Percentiles rank a stretch among this genome's conserved stretches.
These are phyloP conservation scores for Trypanosoma scelopori DNA, from an alignment of 208 protist species.

Conservation along the genomic window DNA sequence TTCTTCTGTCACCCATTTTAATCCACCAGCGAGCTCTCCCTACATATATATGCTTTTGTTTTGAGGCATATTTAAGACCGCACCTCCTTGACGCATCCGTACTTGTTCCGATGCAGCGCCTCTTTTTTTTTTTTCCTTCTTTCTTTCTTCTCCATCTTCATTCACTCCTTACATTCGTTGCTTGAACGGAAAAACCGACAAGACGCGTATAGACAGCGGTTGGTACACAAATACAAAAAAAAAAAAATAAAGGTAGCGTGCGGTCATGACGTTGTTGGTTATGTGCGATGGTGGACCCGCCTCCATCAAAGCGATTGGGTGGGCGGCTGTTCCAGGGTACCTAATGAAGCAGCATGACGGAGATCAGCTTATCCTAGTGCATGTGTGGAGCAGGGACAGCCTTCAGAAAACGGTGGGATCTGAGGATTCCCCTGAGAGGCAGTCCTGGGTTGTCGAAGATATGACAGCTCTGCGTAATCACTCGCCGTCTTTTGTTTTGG, in stretches of 20 bases:
- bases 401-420: background rate
- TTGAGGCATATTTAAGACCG: no score
- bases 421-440: slow-evolving; percentile 8
- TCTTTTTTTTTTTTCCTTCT: background rate
- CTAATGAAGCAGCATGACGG: slow-evolving; percentile 44
- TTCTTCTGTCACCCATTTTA: no score
- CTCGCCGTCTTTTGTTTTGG: slow-evolving; percentile 35
- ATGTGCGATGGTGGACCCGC: slow-evolving; percentile 79
- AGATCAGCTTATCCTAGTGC: slow-evolving; percentile 60
- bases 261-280: slow-evolving; percentile 39
- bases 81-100: no score
- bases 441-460: slow-evolving; percentile 10
- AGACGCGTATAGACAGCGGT: background rate
- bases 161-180: no score
- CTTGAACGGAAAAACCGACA: background rate
- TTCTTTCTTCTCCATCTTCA: slow-evolving; percentile 1
- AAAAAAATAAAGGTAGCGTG: background rate
- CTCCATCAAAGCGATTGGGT: slow-evolving; percentile 61
- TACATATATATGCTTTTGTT: no score
- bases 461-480: background rate
- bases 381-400: slow-evolving; percentile 55
- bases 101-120: no score
- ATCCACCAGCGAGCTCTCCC: no score
- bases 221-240: background rate
- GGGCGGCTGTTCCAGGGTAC: slow-evolving; percentile 49